These are phyloP conservation scores for Entomortierella chlamydospora DNA, from an alignment of 192 early-diverging fungal genomes.

Conservation along the genomic window DNA sequence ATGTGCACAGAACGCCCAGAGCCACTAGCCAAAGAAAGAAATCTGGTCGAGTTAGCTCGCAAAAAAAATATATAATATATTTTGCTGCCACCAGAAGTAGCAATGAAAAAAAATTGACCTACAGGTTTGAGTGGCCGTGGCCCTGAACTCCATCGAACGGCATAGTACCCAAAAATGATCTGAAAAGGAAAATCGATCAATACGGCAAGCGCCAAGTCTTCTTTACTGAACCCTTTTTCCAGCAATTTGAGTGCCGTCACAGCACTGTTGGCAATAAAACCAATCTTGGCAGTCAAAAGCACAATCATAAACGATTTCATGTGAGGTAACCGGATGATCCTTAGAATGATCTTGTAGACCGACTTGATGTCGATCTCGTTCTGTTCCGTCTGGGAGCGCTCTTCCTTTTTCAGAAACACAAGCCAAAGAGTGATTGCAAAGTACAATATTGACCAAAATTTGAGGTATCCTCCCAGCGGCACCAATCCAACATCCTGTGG, in stretches of 20 bases:
- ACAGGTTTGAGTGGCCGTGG: slow-evolving; percentile 85
- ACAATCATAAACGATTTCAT: slow-evolving; percentile 87
- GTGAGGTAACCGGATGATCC: slow-evolving; percentile 87
- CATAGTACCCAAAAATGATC: slow-evolving; percentile 97
- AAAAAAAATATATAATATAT: neutral
- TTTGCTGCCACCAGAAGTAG: neutral
- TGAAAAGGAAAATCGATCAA: slow-evolving; percentile 97
- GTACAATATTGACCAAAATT: slow-evolving; percentile 93
- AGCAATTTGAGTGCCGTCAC: slow-evolving; percentile 96
- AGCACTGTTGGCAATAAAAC: slow-evolving; percentile 94
- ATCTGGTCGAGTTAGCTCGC: neutral
- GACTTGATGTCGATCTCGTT: slow-evolving; percentile 69
- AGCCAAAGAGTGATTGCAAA: slow-evolving; percentile 86
- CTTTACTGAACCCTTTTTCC: slow-evolving; percentile 94
- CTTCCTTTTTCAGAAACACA: slow-evolving; percentile 81
- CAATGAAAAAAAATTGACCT: slow-evolving; percentile 24
- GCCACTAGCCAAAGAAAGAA: slow-evolving; percentile 71
- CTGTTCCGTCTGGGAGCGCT: slow-evolving; percentile 22
- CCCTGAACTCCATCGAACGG: slow-evolving; percentile 95
- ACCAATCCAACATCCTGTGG: slow-evolving; percentile 78
- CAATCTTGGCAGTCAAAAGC: slow-evolving; percentile 91
- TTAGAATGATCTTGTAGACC: slow-evolving; percentile 89
- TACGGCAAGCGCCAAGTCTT: slow-evolving; percentile 92
- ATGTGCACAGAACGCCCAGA: slow-evolving; percentile 89
- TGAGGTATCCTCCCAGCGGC: slow-evolving; percentile 86